Conservation (phyloP, 73 alveolate genomes). For the Stentor coeruleus region DNA sequence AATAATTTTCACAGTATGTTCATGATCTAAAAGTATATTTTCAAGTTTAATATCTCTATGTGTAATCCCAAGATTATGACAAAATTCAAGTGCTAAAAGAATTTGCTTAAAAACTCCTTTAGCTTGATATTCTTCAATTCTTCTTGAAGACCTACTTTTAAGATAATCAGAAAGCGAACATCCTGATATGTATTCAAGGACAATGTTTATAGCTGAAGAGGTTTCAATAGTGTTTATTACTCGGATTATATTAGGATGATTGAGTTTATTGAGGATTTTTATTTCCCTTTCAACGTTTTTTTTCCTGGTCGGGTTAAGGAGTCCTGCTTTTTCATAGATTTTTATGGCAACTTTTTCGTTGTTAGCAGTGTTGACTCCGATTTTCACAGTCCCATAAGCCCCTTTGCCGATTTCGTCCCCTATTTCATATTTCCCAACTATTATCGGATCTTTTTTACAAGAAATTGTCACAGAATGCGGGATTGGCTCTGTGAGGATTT, state of each 20-base stretch:
- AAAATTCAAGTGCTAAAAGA: conserved; percentile 59
- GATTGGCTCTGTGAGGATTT: no score
- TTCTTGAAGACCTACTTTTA: conserved; percentile 28
- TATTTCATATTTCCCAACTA: conserved; percentile 32
- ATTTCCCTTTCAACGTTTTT: conserved; percentile 54
- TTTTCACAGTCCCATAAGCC: conserved; percentile 58
- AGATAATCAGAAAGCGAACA: conserved; percentile 36
- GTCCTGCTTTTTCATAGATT: conserved; percentile 47
- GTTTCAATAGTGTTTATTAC: conserved; percentile 56
- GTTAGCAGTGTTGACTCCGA: conserved; percentile 36
- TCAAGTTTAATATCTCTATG: conserved; percentile 54
- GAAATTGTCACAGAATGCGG: no score
- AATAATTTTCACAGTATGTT: conserved; percentile 34
- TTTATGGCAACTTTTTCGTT: conserved; percentile 48
- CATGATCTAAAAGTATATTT: conserved; percentile 42
- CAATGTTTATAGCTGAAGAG: conserved; percentile 34
- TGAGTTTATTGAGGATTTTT: conserved; percentile 42
- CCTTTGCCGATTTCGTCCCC: conserved; percentile 58
- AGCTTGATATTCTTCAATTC: conserved; percentile 42
- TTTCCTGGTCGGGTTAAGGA: conserved; percentile 51
- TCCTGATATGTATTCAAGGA: conserved; percentile 52
- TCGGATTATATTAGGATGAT: conserved; percentile 39
- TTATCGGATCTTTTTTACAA: no score
- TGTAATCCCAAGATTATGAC: conserved; percentile 47
- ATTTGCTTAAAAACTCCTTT: conserved; percentile 29